A percentile compares a stretch with the other conserved stretches of the same genome.
phyloP scores from a whole-genome alignment of 2,329 filamentous ascomycete species.

The Hymenoscyphus scutula region DNA sequence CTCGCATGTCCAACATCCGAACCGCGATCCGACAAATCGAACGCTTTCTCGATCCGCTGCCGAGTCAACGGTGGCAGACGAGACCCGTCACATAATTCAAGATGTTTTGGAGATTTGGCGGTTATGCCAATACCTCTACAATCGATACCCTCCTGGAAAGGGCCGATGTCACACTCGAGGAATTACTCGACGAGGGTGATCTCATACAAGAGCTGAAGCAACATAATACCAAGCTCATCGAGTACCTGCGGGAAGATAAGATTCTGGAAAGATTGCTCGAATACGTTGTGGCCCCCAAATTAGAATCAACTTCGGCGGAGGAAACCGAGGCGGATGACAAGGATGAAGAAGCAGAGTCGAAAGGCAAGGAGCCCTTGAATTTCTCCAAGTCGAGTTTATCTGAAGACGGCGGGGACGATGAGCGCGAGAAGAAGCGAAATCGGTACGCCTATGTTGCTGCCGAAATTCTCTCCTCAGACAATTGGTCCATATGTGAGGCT shows the following conservation, averaged over 20 bases:
- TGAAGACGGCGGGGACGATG: slow-evolving; percentile 58
- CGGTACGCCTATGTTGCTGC: slow-evolving; percentile 92
- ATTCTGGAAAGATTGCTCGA: slow-evolving; percentile 82
- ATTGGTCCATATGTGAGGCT: slow-evolving; percentile 94
- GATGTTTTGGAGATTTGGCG: slow-evolving; percentile 99
- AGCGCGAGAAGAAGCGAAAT: slow-evolving; percentile 84
- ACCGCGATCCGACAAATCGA: slow-evolving; percentile 23
- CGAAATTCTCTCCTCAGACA: slow-evolving; percentile 91
- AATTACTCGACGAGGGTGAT: slow-evolving; percentile 93
- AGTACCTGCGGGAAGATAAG: slow-evolving; percentile 86
- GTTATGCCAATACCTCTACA: slow-evolving; percentile 94
- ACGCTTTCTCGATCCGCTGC: slow-evolving; percentile 27
- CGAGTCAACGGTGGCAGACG: slow-evolving; percentile 30
- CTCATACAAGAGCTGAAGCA: slow-evolving; percentile 97
- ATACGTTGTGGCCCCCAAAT: slow-evolving; percentile 82
- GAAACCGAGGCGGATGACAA: slow-evolving; percentile 52
- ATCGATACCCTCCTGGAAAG: slow-evolving; percentile 97
- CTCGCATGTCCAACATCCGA: slow-evolving; percentile 34
- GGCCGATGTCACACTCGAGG: slow-evolving; percentile 88
- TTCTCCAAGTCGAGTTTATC: slow-evolving; percentile 49
- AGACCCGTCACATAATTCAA: slow-evolving; percentile 45
- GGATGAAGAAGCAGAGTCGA: slow-evolving; percentile 47
- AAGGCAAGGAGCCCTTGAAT: slow-evolving; percentile 44
- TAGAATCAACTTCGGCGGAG: slow-evolving; percentile 54
- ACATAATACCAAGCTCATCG: slow-evolving; percentile 95